Evolutionary conservation across 2,329 filamentous ascomycete species (phyloP).

Genomic region (Colletotrichum lupini): DNA sequence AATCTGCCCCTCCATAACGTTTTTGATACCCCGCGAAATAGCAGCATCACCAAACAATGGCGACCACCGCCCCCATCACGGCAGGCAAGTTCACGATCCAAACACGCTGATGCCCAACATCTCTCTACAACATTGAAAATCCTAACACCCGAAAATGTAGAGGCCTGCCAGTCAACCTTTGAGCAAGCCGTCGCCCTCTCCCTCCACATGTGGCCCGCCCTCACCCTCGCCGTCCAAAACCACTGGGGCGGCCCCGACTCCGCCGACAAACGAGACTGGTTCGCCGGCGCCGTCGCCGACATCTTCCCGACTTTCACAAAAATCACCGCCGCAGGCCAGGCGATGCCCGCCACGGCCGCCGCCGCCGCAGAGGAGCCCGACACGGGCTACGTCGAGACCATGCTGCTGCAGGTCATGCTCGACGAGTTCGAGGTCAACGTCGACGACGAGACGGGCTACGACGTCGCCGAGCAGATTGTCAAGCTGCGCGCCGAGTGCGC

Average conservation of each 20-base stretch:
- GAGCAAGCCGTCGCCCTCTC: conserved; percentile 88
- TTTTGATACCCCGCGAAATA: conserved; percentile 22
- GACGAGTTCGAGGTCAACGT: conserved; percentile 96
- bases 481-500: conserved; percentile 72
- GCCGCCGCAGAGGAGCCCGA: conserved; percentile 66
- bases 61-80: conserved; percentile 29
- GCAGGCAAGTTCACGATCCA: conserved; percentile 15
- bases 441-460: conserved; percentile 86
- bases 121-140: no score
- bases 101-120: no score
- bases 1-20: conserved; percentile 24
- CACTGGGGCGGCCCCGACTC: conserved; percentile 88
- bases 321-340: conserved; percentile 43
- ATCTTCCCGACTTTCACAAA: conserved; percentile 77
- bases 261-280: conserved; percentile 93
- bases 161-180: conserved; percentile 68
- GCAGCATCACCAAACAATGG: conserved; percentile 27
- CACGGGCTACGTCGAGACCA: conserved; percentile 81
- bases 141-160: neutral
- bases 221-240: conserved; percentile 87
- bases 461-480: conserved; percentile 80
- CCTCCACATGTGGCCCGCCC: conserved; percentile 88
- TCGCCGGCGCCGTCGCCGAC: conserved; percentile 87
- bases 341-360: conserved; percentile 37
- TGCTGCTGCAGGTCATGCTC: conserved; percentile 89